phyloP scores from a whole-genome alignment of 345 rosid genomes.

The Heritiera littoralis region DNA sequence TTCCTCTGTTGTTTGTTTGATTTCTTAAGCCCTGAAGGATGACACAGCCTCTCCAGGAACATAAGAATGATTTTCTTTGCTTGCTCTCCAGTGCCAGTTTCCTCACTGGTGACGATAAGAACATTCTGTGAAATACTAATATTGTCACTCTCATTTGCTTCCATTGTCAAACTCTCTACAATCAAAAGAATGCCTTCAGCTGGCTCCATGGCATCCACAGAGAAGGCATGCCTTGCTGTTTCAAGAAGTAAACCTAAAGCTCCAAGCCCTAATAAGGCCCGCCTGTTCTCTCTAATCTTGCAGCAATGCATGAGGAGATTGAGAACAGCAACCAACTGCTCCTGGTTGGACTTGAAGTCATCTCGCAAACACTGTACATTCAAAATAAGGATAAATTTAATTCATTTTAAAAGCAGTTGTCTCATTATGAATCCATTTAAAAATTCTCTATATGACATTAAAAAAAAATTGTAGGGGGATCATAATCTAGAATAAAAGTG shows the following conservation, averaged over 20 bases:
- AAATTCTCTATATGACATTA: background rate
- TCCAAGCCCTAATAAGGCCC: conserved; percentile 79
- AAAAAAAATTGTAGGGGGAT: background rate
- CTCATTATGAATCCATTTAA: background rate
- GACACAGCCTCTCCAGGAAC: conserved; percentile 92
- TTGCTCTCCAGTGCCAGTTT: conserved; percentile 86
- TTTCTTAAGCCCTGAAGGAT: conserved; percentile 82
- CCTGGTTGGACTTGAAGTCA: conserved; percentile 93
- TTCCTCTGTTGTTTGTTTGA: conserved; percentile 97
- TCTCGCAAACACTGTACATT: conserved; percentile 68
- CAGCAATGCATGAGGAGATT: conserved; percentile 96
- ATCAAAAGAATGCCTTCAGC: conserved; percentile 98
- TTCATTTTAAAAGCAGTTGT: background rate
- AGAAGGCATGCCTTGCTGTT: conserved; percentile 93
- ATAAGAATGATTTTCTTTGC: conserved; percentile 96
- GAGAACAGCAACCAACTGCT: conserved; percentile 90
- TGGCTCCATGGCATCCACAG: conserved; percentile 99
- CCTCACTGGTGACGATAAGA: conserved; percentile 78
- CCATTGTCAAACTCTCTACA: conserved; percentile 91
- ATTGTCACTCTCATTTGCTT: conserved; percentile 91
- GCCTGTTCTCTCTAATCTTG: conserved; percentile 90
- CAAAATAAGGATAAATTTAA: conserved; percentile 12
- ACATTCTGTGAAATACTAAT: conserved; percentile 75
- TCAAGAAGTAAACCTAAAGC: conserved; percentile 96
- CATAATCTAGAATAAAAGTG: background rate